Percentiles rank a stretch among this genome's conserved stretches.
Conservation (phyloP, 164 flowering plant species). For the Aristolochia fimbriata region DNA sequence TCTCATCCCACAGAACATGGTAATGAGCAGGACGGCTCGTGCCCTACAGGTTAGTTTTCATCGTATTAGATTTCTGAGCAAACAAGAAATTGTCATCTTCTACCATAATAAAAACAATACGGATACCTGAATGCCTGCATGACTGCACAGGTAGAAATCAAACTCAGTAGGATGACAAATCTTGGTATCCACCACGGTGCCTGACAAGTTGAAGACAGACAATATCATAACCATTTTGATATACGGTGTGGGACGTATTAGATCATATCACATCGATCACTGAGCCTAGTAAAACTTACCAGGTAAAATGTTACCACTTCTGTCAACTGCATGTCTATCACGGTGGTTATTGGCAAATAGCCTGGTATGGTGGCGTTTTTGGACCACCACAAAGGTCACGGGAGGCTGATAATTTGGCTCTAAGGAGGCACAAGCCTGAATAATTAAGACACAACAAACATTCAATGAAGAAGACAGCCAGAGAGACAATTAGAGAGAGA, state of each 20-base stretch:
- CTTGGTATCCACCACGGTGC: constrained; percentile 82
- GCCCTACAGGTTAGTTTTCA: constrained; percentile 11
- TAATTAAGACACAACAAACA: background rate
- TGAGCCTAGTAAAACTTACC: constrained; percentile 16
- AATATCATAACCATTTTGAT: background rate
- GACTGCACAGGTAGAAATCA: constrained; percentile 63
- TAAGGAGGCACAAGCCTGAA: constrained; percentile 52
- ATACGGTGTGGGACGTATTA: too few species aligned
- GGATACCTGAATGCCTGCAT: constrained; percentile 73
- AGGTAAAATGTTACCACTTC: constrained; percentile 53
- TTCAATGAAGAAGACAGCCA: too few species aligned
- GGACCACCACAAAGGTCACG: constrained; percentile 59
- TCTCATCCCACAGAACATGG: constrained; percentile 76
- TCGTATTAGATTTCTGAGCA: background rate
- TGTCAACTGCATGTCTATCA: constrained; percentile 29
- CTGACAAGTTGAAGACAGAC: constrained; percentile 20
- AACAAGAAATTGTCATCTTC: background rate
- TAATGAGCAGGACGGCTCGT: constrained; percentile 35
- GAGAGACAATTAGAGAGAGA: too few species aligned
- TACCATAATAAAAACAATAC: background rate
- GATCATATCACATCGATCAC: too few species aligned
- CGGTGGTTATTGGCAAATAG: constrained; percentile 38
- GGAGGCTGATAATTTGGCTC: constrained; percentile 49
- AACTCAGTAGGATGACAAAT: constrained; percentile 82
- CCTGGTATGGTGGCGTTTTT: constrained; percentile 60